Base-by-base conservation (phyloP, 306 rosid genomes). In the Fragaria nilgerrensis region DNA sequence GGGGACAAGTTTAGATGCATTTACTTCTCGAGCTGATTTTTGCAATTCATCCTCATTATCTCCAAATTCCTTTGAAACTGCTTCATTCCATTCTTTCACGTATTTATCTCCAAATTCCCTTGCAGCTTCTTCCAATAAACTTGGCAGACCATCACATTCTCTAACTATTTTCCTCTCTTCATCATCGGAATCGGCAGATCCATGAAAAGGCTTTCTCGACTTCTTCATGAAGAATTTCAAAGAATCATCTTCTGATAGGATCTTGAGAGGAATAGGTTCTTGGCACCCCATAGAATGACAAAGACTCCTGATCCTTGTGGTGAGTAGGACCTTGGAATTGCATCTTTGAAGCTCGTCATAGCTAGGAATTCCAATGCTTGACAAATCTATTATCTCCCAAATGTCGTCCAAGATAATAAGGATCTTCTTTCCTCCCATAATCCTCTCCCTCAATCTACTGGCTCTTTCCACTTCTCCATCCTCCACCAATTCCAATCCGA, bases 141-240 rank as follows among this genome's bases (percentile, higher is more conserved):
- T 56, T 0, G 84, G 87, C 56, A 84, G 74, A 34, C 79, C 79
- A 3, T 8, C 49, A 9, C 84, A 84, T 32, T 76, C 64, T 39
- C 62, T 25, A 0, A 72, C 84, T 17, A 80, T 58, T 10, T 25
- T 41, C 0, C 36, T 39, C 1, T 72, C 84, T 4, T 71, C 58
- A 5, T 22, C 73, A 48, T 71, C 72, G 13, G 68, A 75, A 20
- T 76, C 62, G 23, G 39, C 20, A 44, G 56, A 20, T 44, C 25
- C 68, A 61, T 5, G 37, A 16, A 55, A 13, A 29, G 23, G 14
- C n/a, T 55, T 71, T 22, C 71, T 43, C 15, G 23, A 72, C 34
- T 27, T 36, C 55, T 45, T 59, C 15, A 39, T 78, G 67, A 82
- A 68, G 36, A 82, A 59, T 11, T 37, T 23, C 59, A 75, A 62